Percentiles rank a stretch among this genome's conserved stretches.
phyloP scores from a whole-genome alignment of 352 stramenopile genomes.

The Phytophthora pluvialis region DNA sequence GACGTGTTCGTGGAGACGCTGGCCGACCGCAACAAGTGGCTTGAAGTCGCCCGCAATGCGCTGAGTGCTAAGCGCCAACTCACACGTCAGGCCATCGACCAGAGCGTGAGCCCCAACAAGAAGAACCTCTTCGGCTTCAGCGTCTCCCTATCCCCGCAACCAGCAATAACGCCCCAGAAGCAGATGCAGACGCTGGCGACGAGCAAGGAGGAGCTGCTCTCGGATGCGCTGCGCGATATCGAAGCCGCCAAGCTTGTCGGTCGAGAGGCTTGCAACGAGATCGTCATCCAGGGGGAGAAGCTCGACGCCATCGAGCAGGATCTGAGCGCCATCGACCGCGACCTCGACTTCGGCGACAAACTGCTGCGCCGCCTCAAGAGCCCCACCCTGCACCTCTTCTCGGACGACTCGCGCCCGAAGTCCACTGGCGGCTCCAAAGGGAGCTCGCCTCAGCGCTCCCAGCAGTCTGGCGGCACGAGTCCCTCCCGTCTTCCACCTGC shows the following conservation, averaged over 20 bases:
- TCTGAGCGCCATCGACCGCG: conserved; percentile 56
- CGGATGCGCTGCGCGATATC: conserved; percentile 76
- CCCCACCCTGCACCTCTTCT: conserved; percentile 76
- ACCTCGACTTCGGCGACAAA: conserved; percentile 82
- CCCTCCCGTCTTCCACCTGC: conserved; percentile 23
- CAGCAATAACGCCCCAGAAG: conserved; percentile 53
- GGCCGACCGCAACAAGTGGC: conserved; percentile 74
- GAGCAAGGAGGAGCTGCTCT: conserved; percentile 70
- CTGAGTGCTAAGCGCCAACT: conserved; percentile 61
- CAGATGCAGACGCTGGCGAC: conserved; percentile 70
- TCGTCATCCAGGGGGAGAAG: conserved; percentile 76
- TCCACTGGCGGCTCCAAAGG: conserved; percentile 14
- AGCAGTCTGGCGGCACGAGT: conserved; percentile 19
- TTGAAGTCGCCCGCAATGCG: conserved; percentile 81
- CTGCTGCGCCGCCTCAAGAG: conserved; percentile 72
- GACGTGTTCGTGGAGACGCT: conserved; percentile 80
- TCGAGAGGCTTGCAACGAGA: conserved; percentile 73
- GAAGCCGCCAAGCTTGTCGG: conserved; percentile 76
- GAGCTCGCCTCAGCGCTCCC: conserved; percentile 23
- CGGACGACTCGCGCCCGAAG: conserved; percentile 45
- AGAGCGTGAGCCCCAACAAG: conserved; percentile 42
- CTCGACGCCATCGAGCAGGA: conserved; percentile 74
- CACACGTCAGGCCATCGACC: conserved; percentile 40
- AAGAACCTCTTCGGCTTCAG: conserved; percentile 71
- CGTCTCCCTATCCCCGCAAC: conserved; percentile 27